Evolutionary conservation across 176 grass and related monocot genomes (phyloP).

Genomic region (Oryza glumipatula): DNA sequence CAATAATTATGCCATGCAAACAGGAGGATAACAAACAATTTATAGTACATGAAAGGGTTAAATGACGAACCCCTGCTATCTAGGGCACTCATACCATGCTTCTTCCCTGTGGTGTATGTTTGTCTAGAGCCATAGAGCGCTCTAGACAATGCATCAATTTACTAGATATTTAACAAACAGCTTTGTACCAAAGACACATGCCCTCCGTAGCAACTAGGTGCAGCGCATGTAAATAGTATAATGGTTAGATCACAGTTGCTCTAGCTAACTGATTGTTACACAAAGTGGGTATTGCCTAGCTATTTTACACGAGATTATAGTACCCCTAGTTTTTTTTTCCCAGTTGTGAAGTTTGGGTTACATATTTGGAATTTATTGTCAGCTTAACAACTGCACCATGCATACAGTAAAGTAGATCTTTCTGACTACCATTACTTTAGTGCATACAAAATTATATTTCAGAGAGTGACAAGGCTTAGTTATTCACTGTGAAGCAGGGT

Average conservation of each 20-base stretch:
- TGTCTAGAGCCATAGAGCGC: slow-evolving; percentile 30
- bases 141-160: slow-evolving; percentile 18
- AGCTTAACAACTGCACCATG: not conserved
- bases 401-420: slow-evolving; percentile 1
- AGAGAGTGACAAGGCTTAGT: not conserved
- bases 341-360: not conserved
- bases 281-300: not conserved
- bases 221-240: slow-evolving; percentile 25
- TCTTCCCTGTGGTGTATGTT: not conserved
- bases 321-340: not conserved
- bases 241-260: not conserved
- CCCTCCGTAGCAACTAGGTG: not conserved
- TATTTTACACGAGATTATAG: slow-evolving; percentile 17
- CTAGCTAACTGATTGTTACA: slow-evolving; percentile 1
- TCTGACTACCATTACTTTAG: not conserved
- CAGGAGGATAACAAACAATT: slow-evolving; percentile 7
- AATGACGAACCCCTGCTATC: not conserved
- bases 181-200: not conserved
- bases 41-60: slow-evolving; percentile 16
- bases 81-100: slow-evolving; percentile 5
- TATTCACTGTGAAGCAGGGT: slow-evolving; percentile 10
- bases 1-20: not conserved
- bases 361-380: slow-evolving; percentile 12
- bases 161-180: slow-evolving; percentile 2
- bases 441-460: not conserved